These are phyloP conservation scores for Corinectria fuckeliana DNA, from an alignment of 2,329 filamentous ascomycete species.

Conservation along the genomic window DNA sequence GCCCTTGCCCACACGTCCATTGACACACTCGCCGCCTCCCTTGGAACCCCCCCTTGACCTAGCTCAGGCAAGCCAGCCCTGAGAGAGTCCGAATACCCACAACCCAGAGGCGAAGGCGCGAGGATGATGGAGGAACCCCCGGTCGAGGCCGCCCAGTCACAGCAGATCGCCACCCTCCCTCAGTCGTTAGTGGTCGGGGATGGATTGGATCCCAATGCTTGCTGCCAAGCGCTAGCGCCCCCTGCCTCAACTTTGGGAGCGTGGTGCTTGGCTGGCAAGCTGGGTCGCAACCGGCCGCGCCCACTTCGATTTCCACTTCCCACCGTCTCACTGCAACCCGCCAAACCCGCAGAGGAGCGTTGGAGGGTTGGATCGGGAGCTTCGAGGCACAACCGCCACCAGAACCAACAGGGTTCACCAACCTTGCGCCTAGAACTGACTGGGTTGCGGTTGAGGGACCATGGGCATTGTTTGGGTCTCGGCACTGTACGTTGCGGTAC, in stretches of 20 bases:
- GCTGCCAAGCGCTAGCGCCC: slow-evolving; percentile 32
- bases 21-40: slow-evolving; percentile 25
- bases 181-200: slow-evolving; percentile 23
- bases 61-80: slow-evolving; percentile 6
- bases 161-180: slow-evolving; percentile 32
- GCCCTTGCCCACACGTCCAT: slow-evolving; percentile 32
- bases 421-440: slow-evolving; percentile 22
- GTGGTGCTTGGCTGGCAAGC: too few relatives aligned
- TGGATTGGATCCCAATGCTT: too few relatives aligned
- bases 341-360: slow-evolving; percentile 10
- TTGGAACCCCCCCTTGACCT: not conserved
- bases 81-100: slow-evolving; percentile 15
- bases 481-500: too few relatives aligned
- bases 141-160: slow-evolving; percentile 35
- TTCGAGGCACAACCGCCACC: slow-evolving; percentile 15
- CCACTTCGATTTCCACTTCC: not conserved
- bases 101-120: slow-evolving; percentile 7
- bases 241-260: too few relatives aligned
- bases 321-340: slow-evolving; percentile 22
- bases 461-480: slow-evolving; percentile 10
- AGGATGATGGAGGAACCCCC: slow-evolving; percentile 13
- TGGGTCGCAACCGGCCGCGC: too few relatives aligned
- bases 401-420: slow-evolving; percentile 27
- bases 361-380: slow-evolving; percentile 9
- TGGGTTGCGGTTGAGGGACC: slow-evolving; percentile 17